phyloP scores from a whole-genome alignment of 169 alveolate species.

The Cryptosporidium ubiquitum region DNA sequence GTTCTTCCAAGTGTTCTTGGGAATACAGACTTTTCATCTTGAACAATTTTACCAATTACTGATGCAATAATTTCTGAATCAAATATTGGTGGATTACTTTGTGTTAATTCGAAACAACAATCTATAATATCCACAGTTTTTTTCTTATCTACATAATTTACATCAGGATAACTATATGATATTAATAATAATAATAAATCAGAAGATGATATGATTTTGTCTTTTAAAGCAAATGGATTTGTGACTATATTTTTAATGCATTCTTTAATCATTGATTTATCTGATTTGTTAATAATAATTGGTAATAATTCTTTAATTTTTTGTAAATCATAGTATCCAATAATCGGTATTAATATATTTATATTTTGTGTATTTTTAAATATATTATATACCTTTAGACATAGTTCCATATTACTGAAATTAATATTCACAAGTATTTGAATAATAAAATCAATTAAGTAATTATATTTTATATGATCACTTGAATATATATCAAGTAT shows the following conservation, averaged over 20 bases:
- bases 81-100: slow-evolving; percentile 39
- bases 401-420: not conserved
- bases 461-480: slow-evolving; percentile 1
- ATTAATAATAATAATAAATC: slow-evolving; percentile 30
- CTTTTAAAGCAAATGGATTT: slow-evolving; percentile 15
- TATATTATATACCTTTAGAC: slow-evolving; percentile 18
- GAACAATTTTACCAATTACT: slow-evolving; percentile 63
- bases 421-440: not conserved
- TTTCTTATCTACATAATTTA: slow-evolving; percentile 26
- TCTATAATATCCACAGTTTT: slow-evolving; percentile 49
- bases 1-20: slow-evolving; percentile 74
- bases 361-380: slow-evolving; percentile 19
- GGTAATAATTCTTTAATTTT: slow-evolving; percentile 49
- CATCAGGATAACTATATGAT: slow-evolving; percentile 62
- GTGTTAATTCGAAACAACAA: slow-evolving; percentile 68
- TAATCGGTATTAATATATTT: slow-evolving; percentile 18
- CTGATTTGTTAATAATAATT: slow-evolving; percentile 15
- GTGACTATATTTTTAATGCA: slow-evolving; percentile 12
- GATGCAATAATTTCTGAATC: slow-evolving; percentile 72
- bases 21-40: slow-evolving; percentile 45
- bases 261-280: slow-evolving; percentile 41
- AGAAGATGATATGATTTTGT: slow-evolving; percentile 15
- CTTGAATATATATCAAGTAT: slow-evolving; percentile 24
- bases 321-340: slow-evolving; percentile 39
- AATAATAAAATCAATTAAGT: slow-evolving; percentile 17